Conservation (phyloP, 495 filamentous ascomycete species). For the Aspergillus steynii region DNA sequence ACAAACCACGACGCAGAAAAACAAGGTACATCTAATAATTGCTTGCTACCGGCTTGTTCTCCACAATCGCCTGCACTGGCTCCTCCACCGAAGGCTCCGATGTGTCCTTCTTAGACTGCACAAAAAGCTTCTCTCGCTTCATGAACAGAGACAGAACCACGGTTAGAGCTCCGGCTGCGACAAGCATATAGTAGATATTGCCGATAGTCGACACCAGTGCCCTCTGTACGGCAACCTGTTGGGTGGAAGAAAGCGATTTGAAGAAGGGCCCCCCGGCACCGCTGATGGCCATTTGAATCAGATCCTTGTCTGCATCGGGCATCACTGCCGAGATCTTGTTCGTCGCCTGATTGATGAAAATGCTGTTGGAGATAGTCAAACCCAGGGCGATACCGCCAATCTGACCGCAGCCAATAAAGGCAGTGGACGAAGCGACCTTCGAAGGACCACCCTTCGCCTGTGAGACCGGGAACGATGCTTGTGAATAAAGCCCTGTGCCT, state of each 20-base stretch:
- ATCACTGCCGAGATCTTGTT: not conserved
- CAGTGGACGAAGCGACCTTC: not conserved
- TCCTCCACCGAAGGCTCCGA: not conserved
- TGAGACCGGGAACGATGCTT: too few relatives aligned
- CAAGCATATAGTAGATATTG: not conserved
- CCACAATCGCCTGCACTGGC: not conserved
- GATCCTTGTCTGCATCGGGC: not conserved
- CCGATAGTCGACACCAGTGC: not conserved
- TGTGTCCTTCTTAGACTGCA: not conserved
- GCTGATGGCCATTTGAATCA: not conserved
- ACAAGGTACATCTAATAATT: too few relatives aligned
- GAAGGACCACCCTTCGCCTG: not conserved
- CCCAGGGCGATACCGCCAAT: not conserved
- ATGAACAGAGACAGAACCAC: not conserved
- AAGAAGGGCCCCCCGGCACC: not conserved
- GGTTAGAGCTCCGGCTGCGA: not conserved
- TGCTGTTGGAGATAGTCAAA: not conserved
- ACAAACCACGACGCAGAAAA: too few relatives aligned
- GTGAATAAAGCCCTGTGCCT: not conserved
- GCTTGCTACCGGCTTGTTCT: not conserved
- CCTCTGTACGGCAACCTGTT: not conserved
- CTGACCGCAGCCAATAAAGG: not conserved
- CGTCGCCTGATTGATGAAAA: not conserved
- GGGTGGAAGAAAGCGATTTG: not conserved
- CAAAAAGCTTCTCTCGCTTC: not conserved